These are phyloP conservation scores for Acidiella bohemica DNA, from an alignment of 495 filamentous ascomycete species.

Conservation along the genomic window DNA sequence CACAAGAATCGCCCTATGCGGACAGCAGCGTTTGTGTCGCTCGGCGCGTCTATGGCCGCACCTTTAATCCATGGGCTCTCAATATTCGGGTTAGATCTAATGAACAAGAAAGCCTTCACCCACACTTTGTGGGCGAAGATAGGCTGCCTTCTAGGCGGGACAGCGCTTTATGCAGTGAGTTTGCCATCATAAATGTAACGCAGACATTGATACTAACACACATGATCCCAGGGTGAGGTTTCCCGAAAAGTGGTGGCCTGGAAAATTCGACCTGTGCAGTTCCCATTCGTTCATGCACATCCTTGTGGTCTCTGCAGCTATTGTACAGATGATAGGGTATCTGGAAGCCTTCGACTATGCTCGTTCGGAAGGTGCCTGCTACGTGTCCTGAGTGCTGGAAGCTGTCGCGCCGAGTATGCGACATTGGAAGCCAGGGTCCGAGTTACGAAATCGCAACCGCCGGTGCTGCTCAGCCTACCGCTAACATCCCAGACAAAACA, in stretches of 20 bases:
- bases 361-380: constrained; percentile 26
- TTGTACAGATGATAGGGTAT: constrained; percentile 10
- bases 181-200: constrained; percentile 6
- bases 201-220: constrained; percentile 8
- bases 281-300: constrained; percentile 11
- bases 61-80: constrained; percentile 1
- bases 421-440: no score
- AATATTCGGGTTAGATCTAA: constrained; percentile 4
- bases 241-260: constrained; percentile 8
- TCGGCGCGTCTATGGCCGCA: background rate
- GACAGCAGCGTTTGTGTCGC: background rate
- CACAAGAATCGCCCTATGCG: constrained; percentile 4
- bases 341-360: constrained; percentile 20
- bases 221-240: constrained; percentile 11
- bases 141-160: constrained; percentile 16
- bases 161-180: constrained; percentile 12
- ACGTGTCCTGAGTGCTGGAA: no score
- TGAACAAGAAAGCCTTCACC: constrained; percentile 21
- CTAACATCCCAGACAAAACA: no score
- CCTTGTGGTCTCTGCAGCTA: constrained; percentile 6
- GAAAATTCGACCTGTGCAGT: constrained; percentile 11
- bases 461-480: no score
- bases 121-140: constrained; percentile 25
- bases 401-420: no score
- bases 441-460: no score